Percentiles rank a stretch among this genome's conserved stretches.
These are phyloP conservation scores for Aspergillus bridgeri DNA, from an alignment of 495 filamentous ascomycete genomes.

Conservation along the genomic window DNA sequence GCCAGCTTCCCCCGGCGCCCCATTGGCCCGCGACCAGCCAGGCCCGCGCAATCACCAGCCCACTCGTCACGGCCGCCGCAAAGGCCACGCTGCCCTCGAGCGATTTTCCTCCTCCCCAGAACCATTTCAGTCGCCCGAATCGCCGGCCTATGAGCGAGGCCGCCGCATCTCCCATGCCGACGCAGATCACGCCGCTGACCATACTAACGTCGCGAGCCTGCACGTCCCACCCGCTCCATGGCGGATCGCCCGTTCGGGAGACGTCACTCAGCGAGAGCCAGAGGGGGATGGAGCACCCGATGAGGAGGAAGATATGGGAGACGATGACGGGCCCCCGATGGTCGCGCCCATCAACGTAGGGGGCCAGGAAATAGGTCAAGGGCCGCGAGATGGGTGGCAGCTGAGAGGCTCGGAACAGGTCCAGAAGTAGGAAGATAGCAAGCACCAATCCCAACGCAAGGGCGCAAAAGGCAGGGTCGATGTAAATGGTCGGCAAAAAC, in stretches of 20 bases:
- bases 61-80: conserved; percentile 69
- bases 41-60: conserved; percentile 63
- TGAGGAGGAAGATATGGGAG: conserved; percentile 90
- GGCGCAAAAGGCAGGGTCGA: conserved; percentile 81
- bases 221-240: conserved; percentile 70
- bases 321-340: conserved; percentile 91
- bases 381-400: conserved; percentile 82
- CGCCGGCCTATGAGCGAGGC: conserved; percentile 90
- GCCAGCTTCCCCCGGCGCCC: conserved; percentile 43
- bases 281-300: conserved; percentile 92
- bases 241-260: conserved; percentile 45
- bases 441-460: conserved; percentile 74
- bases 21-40: conserved; percentile 79
- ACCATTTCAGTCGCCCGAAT: conserved; percentile 84
- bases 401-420: conserved; percentile 85
- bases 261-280: conserved; percentile 82
- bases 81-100: conserved; percentile 90
- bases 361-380: conserved; percentile 79
- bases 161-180: conserved; percentile 92
- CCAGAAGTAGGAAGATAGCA: conserved; percentile 79
- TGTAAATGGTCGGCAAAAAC: conserved; percentile 79
- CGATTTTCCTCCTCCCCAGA: conserved; percentile 95
- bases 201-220: conserved; percentile 71
- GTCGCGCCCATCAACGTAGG: conserved; percentile 93
- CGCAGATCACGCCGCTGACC: conserved; percentile 86